Evolutionary conservation across 148 eudicot genomes (phyloP).

Genomic region (Spergularia bocconei): DNA sequence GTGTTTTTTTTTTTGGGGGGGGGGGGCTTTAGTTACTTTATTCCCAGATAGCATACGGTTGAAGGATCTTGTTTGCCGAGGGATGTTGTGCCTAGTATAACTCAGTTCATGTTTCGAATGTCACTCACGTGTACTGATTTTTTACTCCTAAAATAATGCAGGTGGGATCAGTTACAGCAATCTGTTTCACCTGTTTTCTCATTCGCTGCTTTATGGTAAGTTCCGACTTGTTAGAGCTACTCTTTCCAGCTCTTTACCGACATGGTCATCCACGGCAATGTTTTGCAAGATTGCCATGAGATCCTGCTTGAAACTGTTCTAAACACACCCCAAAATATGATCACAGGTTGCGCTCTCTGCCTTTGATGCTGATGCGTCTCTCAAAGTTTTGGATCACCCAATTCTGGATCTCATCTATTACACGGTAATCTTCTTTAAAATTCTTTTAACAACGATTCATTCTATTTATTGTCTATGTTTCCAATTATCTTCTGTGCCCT

Average conservation of each 20-base stretch:
- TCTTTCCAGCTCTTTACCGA: background rate
- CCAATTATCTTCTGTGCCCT: background rate
- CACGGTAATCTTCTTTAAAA: conserved; percentile 18
- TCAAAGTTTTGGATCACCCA: conserved; percentile 85
- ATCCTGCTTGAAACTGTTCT: conserved; percentile 4
- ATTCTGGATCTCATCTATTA: conserved; percentile 61
- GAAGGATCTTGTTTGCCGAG: too few species aligned
- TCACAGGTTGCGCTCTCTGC: conserved; percentile 73
- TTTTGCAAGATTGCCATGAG: background rate
- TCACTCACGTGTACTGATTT: conserved; percentile 17
- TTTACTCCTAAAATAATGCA: conserved; percentile 32
- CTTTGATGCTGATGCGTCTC: conserved; percentile 71
- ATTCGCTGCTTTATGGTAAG: conserved; percentile 89
- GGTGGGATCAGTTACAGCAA: conserved; percentile 91
- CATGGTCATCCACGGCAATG: background rate
- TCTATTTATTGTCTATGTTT: background rate
- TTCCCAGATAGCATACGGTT: too few species aligned
- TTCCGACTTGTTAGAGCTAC: background rate
- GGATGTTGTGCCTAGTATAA: too few species aligned
- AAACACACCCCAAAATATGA: conserved; percentile 7
- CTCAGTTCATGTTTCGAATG: too few species aligned
- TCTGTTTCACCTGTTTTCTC: conserved; percentile 85
- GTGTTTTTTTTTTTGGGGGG: background rate
- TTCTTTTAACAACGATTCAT: background rate
- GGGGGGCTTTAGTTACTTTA: background rate